Evolutionary conservation across 2,329 filamentous ascomycete species (phyloP).

Genomic region (Exophiala sp.): DNA sequence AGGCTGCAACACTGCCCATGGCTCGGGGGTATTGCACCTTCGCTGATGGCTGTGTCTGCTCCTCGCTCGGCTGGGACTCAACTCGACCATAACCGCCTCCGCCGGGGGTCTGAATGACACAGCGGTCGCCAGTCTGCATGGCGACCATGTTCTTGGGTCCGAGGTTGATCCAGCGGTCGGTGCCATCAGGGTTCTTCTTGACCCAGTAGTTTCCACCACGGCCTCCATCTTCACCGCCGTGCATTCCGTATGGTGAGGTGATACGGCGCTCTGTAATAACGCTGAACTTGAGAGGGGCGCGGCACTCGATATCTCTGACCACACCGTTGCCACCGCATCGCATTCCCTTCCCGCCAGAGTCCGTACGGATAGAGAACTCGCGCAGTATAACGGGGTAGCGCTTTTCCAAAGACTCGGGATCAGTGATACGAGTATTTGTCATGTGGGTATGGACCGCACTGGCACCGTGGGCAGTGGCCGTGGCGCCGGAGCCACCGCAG

Average conservation of each 20-base stretch:
- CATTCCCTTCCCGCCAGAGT: conserved; percentile 59
- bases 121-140: too few species aligned
- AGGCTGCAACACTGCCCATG: too few species aligned
- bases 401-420: conserved; percentile 71
- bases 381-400: conserved; percentile 68
- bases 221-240: conserved; percentile 15
- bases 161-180: conserved; percentile 1
- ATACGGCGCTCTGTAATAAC: conserved; percentile 25
- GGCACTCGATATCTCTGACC: conserved; percentile 67
- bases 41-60: too few species aligned
- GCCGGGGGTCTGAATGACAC: too few species aligned
- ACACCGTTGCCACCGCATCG: conserved; percentile 71
- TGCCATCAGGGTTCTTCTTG: conserved; percentile 9
- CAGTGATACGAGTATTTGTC: conserved; percentile 81
- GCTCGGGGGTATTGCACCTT: too few species aligned
- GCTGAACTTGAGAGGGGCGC: conserved; percentile 38
- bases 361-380: conserved; percentile 60
- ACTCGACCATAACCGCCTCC: too few species aligned
- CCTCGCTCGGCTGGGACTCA: too few species aligned
- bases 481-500: conserved; percentile 58
- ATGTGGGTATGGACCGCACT: conserved; percentile 76
- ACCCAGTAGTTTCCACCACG: conserved; percentile 24
- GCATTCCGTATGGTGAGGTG: conserved; percentile 26
- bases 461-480: conserved; percentile 69
- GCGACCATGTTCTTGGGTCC: conserved; percentile 3